Percentiles rank a stretch among this genome's conserved stretches.
phyloP scores from a whole-genome alignment of 169 alveolate species.

The Plasmodium gallinaceum region DNA sequence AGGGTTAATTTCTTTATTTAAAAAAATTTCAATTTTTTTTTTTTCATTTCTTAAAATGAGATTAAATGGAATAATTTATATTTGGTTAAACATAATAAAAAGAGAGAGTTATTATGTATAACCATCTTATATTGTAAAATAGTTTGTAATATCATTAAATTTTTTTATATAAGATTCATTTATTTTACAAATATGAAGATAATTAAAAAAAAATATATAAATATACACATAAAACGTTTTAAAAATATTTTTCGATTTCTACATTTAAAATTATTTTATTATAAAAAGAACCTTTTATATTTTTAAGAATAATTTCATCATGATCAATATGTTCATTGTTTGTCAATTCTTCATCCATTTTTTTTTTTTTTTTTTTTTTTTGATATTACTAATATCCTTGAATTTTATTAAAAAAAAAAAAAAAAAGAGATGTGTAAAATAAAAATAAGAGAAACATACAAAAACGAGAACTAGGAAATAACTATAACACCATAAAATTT shows the following conservation, averaged over 20 bases:
- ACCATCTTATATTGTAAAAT: not conserved
- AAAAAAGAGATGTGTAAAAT: not conserved
- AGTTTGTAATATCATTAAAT: too few species aligned
- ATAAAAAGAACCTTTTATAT: constrained; percentile 53
- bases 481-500: too few species aligned
- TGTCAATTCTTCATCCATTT: constrained; percentile 29
- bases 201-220: not conserved
- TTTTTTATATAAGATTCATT: too few species aligned
- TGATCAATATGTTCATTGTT: constrained; percentile 15
- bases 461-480: too few species aligned
- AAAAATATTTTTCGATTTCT: not conserved
- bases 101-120: not conserved
- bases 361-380: constrained; percentile 15
- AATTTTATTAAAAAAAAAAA: not conserved
- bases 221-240: constrained; percentile 1
- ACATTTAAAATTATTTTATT: not conserved
- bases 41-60: not conserved
- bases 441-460: not conserved
- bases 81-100: not conserved
- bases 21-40: too few species aligned
- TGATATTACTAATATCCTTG: not conserved
- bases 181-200: not conserved
- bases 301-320: constrained; percentile 46
- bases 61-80: not conserved
- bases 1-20: too few species aligned